Base-by-base conservation (phyloP, 1,284 basidiomycete genomes). In the Pascua sp. region DNA sequence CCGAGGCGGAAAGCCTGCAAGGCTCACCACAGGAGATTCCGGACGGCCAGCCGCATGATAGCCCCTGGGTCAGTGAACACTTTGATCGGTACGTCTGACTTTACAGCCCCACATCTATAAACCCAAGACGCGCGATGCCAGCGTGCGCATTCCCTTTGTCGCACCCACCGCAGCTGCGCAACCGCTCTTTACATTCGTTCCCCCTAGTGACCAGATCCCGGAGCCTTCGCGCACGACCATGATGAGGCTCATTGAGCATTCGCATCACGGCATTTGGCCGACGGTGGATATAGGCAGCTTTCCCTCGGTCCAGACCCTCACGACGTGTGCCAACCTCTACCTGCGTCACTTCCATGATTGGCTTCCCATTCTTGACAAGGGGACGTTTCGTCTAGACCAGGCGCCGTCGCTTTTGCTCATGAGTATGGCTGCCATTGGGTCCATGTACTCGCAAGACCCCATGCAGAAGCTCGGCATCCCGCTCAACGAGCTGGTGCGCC, bases 291-390 rank as follows among this genome's bases (percentile, higher is more conserved):
- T 59, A 15, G 49, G 48, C 51, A 60, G 61, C 47, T 64, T 66
- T n/a, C 66, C 66, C 1, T 64, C 62, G 2, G 49, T 47, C 18
- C 46, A 56, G 8, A 57, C 59, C 0, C 51, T 67, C 11, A 55
- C 60, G 1, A 46, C 47, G 11, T 64, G 59, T 42, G 60, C 64
- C 40, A 57, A 64, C 50, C 59, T 67, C 10, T 67, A 63, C 46
- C 49, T 62, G 8, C 46, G 47, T 39, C 62, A 64, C 47, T 67
- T 66, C 39, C 55, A 61, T 2, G 47, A 47, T 5, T 62, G 64
- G 58, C 46, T 66, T 8, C 64, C 66, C 0, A 55, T 67, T 12
- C 24, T 64, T 5, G 57, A 67, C 18, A 36, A 50, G 15, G 59
- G 53, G 1, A 52, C 44, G 8, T 67, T 63, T 41, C 40, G 45